These are phyloP conservation scores for Fonsecaea pugnacius DNA, from an alignment of 2,329 filamentous ascomycete genomes.

Conservation along the genomic window DNA sequence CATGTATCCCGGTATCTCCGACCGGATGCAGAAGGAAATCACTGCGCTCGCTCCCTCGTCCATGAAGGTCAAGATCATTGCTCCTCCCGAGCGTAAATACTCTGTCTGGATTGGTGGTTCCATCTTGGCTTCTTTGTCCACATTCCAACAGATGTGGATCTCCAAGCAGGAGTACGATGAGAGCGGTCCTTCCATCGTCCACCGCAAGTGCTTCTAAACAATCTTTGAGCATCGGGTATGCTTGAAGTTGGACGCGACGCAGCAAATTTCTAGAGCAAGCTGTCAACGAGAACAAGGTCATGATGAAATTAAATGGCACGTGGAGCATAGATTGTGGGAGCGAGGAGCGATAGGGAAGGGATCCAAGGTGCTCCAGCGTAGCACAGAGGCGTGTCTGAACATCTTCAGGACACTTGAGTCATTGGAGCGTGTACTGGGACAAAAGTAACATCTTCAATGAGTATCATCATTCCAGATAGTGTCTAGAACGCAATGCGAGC, in stretches of 20 bases:
- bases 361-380: slow-evolving; percentile 26
- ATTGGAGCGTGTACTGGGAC: slow-evolving; percentile 32
- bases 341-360: slow-evolving; percentile 21
- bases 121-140: slow-evolving; percentile 98
- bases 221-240: slow-evolving; percentile 26
- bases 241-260: slow-evolving; percentile 25
- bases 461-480: slow-evolving; percentile 32
- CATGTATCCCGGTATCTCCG: slow-evolving; percentile 99
- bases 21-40: slow-evolving; percentile 99
- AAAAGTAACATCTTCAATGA: slow-evolving; percentile 33
- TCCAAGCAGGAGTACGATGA: slow-evolving; percentile 99
- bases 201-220: slow-evolving; percentile 99
- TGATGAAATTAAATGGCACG: slow-evolving; percentile 31
- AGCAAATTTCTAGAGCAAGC: slow-evolving; percentile 32
- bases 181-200: slow-evolving; percentile 98
- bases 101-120: slow-evolving; percentile 99
- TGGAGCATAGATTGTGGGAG: slow-evolving; percentile 33
- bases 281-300: slow-evolving; percentile 34
- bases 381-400: slow-evolving; percentile 27
- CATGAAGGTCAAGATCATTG: slow-evolving; percentile 99
- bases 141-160: slow-evolving; percentile 99
- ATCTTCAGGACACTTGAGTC: slow-evolving; percentile 22
- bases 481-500: slow-evolving; percentile 34
- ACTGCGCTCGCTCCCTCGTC: slow-evolving; percentile 98
- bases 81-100: slow-evolving; percentile 99